A percentile compares a stretch with the other conserved stretches of the same genome.
Evolutionary conservation across 768 basidiomycete genomes (phyloP).

Genomic region (Kwoniella dendrophila): DNA sequence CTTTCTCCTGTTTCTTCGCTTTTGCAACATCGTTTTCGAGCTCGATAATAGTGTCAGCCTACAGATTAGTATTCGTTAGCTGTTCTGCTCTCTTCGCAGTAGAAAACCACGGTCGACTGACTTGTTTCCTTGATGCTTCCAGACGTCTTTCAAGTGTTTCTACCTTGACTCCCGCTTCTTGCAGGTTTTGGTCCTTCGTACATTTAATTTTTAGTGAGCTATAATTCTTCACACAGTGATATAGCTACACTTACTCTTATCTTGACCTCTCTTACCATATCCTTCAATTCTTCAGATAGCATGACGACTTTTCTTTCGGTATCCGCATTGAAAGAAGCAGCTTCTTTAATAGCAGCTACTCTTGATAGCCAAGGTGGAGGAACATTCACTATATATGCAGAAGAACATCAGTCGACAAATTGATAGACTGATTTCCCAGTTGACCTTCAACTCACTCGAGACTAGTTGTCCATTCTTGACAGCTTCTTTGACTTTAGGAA

Average conservation of each 20-base stretch:
- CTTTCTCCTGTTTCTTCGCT: constrained; percentile 81
- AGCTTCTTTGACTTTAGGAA: constrained; percentile 63
- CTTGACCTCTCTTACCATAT: constrained; percentile 78
- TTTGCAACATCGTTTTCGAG: constrained; percentile 79
- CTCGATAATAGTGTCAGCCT: constrained; percentile 74
- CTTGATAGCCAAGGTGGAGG: constrained; percentile 82
- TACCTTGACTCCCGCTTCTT: constrained; percentile 87
- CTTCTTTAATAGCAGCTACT: constrained; percentile 78
- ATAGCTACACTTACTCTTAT: constrained; percentile 56
- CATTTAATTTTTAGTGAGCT: background rate
- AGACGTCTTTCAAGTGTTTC: constrained; percentile 91
- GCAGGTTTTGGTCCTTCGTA: constrained; percentile 79
- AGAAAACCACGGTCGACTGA: constrained; percentile 11
- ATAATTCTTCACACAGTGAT: no score
- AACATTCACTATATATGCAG: constrained; percentile 57
- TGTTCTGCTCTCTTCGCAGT: background rate
- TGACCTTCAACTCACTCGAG: constrained; percentile 65
- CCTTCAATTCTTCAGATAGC: constrained; percentile 86
- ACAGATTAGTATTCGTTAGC: background rate
- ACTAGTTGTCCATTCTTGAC: constrained; percentile 75
- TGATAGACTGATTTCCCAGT: background rate
- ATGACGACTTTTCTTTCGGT: constrained; percentile 85
- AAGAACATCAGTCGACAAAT: background rate
- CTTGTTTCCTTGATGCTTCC: constrained; percentile 85
- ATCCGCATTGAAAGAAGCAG: constrained; percentile 81